Conservation (phyloP, 2,329 filamentous ascomycete species). For the Epichloe amarillans region DNA sequence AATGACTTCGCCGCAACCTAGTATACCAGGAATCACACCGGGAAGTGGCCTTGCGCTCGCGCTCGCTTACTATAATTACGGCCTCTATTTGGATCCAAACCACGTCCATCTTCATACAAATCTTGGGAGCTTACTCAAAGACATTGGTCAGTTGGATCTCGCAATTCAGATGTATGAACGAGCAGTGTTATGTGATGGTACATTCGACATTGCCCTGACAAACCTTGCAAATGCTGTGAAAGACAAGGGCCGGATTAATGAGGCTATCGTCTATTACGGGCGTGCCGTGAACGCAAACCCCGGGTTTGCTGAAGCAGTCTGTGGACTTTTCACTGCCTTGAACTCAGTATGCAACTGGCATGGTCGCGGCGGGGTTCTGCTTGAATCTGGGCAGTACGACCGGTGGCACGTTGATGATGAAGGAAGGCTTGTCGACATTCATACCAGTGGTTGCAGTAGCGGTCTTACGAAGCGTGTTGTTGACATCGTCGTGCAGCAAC, state of each 20-base stretch:
- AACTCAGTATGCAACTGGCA: slow-evolving; percentile 96
- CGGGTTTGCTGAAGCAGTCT: slow-evolving; percentile 93
- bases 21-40: slow-evolving; percentile 65
- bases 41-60: slow-evolving; percentile 83
- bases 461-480: slow-evolving; percentile 87
- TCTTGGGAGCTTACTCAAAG: slow-evolving; percentile 84
- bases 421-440: slow-evolving; percentile 70
- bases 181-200: slow-evolving; percentile 82
- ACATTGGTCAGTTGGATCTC: slow-evolving; percentile 81
- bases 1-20: slow-evolving; percentile 14
- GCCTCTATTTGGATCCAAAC: slow-evolving; percentile 68
- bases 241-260: slow-evolving; percentile 81
- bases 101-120: slow-evolving; percentile 98
- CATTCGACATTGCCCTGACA: slow-evolving; percentile 90
- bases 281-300: slow-evolving; percentile 85
- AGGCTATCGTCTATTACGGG: slow-evolving; percentile 86
- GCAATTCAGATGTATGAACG: slow-evolving; percentile 97
- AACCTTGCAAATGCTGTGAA: slow-evolving; percentile 97
- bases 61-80: slow-evolving; percentile 90
- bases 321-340: slow-evolving; percentile 82
- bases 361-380: slow-evolving; percentile 71
- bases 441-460: slow-evolving; percentile 42
- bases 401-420: slow-evolving; percentile 85
- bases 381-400: slow-evolving; percentile 62
- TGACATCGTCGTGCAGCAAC: slow-evolving; percentile 78